These are phyloP conservation scores for Citrus maxima DNA, from an alignment of 345 rosid species.

Conservation along the genomic window DNA sequence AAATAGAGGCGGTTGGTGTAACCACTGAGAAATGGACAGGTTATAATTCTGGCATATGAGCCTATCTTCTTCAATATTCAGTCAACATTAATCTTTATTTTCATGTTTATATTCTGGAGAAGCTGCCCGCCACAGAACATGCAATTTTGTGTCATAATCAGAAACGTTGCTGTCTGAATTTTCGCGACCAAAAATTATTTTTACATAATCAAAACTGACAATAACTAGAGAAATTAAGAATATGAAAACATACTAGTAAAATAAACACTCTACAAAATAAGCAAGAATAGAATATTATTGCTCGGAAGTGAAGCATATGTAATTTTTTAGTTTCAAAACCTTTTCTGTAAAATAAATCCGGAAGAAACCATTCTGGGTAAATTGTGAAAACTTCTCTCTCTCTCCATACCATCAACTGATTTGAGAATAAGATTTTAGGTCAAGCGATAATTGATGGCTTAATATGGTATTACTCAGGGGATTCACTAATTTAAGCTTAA, in stretches of 20 bases:
- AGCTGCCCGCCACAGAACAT: conserved; percentile 6
- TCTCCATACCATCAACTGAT: no score
- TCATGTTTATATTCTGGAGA: background rate
- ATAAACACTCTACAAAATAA: background rate
- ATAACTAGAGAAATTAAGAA: background rate
- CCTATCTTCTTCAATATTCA: background rate
- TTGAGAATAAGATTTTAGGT: no score
- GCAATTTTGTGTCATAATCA: conserved; percentile 4
- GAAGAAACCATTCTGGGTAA: background rate
- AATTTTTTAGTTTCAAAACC: background rate
- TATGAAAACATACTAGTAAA: background rate
- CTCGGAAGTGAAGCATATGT: background rate
- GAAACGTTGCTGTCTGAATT: conserved; percentile 16
- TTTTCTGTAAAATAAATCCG: background rate
- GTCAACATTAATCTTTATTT: background rate
- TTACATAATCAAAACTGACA: background rate
- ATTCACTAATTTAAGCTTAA: no score
- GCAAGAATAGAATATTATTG: background rate
- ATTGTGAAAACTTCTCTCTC: background rate
- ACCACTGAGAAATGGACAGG: background rate
- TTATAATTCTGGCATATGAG: background rate
- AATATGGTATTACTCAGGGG: no score
- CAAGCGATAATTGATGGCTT: no score
- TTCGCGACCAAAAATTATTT: background rate
- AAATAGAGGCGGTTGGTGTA: background rate